Evolutionary conservation across 2,329 filamentous ascomycete species (phyloP).

Genomic region (Sarocladiaceae sp.): DNA sequence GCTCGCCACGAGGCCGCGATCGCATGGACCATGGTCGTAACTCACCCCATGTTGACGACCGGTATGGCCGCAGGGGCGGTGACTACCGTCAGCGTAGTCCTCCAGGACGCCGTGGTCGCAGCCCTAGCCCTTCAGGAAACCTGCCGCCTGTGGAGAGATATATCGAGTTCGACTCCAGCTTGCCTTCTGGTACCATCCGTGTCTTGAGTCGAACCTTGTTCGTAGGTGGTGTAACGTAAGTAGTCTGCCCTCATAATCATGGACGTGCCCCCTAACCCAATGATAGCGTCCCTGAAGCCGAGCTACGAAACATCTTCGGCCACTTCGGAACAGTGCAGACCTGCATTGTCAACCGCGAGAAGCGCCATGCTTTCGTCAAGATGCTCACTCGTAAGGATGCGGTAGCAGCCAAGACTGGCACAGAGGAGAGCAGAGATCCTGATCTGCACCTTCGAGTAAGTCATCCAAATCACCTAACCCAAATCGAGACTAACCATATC

Average conservation of each 20-base stretch:
- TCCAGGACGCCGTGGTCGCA: constrained; percentile 61
- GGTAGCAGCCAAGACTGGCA: constrained; percentile 75
- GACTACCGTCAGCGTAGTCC: constrained; percentile 91
- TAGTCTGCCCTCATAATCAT: constrained; percentile 18
- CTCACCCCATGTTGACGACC: constrained; percentile 56
- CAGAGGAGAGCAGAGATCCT: constrained; percentile 73
- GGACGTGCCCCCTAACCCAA: constrained; percentile 35
- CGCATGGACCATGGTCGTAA: constrained; percentile 74
- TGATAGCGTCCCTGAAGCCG: constrained; percentile 54
- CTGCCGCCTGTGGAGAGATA: constrained; percentile 53
- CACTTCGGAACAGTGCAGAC: constrained; percentile 88
- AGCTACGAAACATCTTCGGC: constrained; percentile 76
- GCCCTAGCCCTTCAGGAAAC: constrained; percentile 49
- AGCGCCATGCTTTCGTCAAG: constrained; percentile 97
- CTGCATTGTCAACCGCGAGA: constrained; percentile 97
- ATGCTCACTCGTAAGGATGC: constrained; percentile 91
- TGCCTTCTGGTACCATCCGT: constrained; percentile 79
- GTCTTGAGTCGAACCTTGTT: constrained; percentile 94
- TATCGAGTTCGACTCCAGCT: constrained; percentile 71
- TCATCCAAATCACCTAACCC: constrained; percentile 14
- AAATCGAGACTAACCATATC: background rate
- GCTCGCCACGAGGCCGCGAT: constrained; percentile 40
- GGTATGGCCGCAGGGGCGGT: constrained; percentile 47
- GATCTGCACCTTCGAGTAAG: constrained; percentile 71
- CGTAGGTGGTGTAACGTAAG: constrained; percentile 89